A percentile compares a stretch with the other conserved stretches of the same genome.
Evolutionary conservation across 371 early-diverging fungal genomes (phyloP).

Genomic region (Zychaea mexicana): DNA sequence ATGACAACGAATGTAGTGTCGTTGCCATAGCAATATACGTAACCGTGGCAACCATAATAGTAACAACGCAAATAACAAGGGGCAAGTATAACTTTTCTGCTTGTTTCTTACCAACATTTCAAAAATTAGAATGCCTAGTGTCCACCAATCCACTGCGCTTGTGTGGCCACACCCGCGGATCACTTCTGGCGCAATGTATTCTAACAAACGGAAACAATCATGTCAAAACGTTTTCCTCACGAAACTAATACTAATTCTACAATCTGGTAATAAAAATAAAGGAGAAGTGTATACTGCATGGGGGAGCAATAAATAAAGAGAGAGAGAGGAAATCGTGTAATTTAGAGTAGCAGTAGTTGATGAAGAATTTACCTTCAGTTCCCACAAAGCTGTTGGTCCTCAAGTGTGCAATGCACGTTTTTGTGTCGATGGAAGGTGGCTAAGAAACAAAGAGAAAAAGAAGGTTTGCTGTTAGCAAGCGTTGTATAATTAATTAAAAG

Average conservation of each 20-base stretch:
- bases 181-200: conserved; percentile 98
- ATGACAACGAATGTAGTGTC: neutral
- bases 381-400: conserved; percentile 96
- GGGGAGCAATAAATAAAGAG: too few species aligned
- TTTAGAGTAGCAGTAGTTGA: too few species aligned
- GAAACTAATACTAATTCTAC: too few species aligned
- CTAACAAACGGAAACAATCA: too few species aligned
- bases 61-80: neutral
- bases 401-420: conserved; percentile 80
- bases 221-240: too few species aligned
- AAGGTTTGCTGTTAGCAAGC: too few species aligned
- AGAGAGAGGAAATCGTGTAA: too few species aligned
- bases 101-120: conserved; percentile 84
- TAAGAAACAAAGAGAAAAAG: too few species aligned
- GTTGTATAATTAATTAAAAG: neutral
- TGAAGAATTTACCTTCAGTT: conserved; percentile 91
- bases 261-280: too few species aligned
- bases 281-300: too few species aligned
- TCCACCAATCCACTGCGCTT: conserved; percentile 98
- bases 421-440: conserved; percentile 82
- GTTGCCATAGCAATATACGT: neutral
- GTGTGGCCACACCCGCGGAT: conserved; percentile 94
- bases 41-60: neutral
- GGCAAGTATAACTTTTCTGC: too few species aligned
- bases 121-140: conserved; percentile 95